These are phyloP conservation scores for Aurantiochytrium sp. DNA, from an alignment of 108 stramenopile genomes.

Conservation along the genomic window DNA sequence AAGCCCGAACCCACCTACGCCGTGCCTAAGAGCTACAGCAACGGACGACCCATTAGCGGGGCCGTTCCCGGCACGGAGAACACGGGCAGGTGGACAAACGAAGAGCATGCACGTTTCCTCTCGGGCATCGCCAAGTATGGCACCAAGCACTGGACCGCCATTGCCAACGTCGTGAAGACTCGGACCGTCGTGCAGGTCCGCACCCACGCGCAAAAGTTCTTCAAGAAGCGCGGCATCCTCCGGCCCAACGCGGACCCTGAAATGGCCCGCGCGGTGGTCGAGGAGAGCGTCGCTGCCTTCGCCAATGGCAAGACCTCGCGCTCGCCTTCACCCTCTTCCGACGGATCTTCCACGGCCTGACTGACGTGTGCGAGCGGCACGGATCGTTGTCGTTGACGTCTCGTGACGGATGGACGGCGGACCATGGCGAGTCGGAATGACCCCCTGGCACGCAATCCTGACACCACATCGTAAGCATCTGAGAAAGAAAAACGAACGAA, in stretches of 20 bases:
- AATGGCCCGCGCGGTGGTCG: background rate
- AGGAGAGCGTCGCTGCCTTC: background rate
- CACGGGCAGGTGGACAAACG: slow-evolving; percentile 40
- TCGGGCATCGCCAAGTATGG: slow-evolving; percentile 33
- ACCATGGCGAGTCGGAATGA: too few relatives aligned
- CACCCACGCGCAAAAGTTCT: slow-evolving; percentile 46
- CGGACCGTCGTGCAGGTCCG: slow-evolving; percentile 42
- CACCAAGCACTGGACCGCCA: slow-evolving; percentile 36
- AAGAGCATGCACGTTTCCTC: slow-evolving; percentile 46
- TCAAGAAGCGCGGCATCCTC: slow-evolving; percentile 31
- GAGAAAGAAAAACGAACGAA: too few relatives aligned
- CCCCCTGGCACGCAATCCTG: too few relatives aligned
- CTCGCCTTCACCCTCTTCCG: background rate
- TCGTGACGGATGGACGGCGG: too few relatives aligned
- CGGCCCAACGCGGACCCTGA: background rate
- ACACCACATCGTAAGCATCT: too few relatives aligned
- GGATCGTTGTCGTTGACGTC: too few relatives aligned
- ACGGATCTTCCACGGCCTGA: background rate
- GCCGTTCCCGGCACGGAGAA: slow-evolving; percentile 6
- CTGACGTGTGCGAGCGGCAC: too few relatives aligned
- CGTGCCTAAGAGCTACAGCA: background rate
- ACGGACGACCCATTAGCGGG: slow-evolving; percentile 27
- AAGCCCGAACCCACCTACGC: background rate
- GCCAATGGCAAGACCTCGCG: background rate
- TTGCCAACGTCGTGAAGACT: slow-evolving; percentile 39